Evolutionary conservation across 495 filamentous ascomycete species (phyloP).

Genomic region (Tuber brumale): DNA sequence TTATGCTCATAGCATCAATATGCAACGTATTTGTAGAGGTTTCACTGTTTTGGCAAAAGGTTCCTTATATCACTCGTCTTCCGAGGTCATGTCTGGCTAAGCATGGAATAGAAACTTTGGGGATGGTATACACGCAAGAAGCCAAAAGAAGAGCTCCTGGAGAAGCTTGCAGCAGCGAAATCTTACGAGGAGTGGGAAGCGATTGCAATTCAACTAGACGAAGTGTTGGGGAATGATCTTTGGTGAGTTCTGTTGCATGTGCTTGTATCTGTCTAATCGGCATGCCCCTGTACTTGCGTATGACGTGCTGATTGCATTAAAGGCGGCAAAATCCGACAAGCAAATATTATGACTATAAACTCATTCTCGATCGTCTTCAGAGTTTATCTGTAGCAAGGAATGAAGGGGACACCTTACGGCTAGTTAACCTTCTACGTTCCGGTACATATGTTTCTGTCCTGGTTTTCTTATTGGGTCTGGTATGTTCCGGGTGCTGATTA

Average conservation of each 20-base stretch:
- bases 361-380: slow-evolving; percentile 71
- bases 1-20: slow-evolving; percentile 47
- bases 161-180: slow-evolving; percentile 56
- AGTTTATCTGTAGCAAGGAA: slow-evolving; percentile 68
- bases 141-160: slow-evolving; percentile 51
- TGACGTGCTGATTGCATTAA: background rate
- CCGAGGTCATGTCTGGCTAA: slow-evolving; percentile 1
- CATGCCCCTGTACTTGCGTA: background rate
- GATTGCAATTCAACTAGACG: slow-evolving; percentile 71
- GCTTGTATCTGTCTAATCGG: slow-evolving; percentile 5
- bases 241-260: slow-evolving; percentile 51
- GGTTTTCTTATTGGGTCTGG: background rate
- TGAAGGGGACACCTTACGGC: slow-evolving; percentile 62
- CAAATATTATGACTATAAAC: slow-evolving; percentile 78
- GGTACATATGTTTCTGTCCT: slow-evolving; percentile 11
- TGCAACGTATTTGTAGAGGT: slow-evolving; percentile 57
- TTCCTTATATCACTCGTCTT: slow-evolving; percentile 42
- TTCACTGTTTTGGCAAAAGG: slow-evolving; percentile 57
- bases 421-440: slow-evolving; percentile 74
- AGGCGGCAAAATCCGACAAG: slow-evolving; percentile 77
- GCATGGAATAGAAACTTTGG: slow-evolving; percentile 49
- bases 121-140: slow-evolving; percentile 53
- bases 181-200: slow-evolving; percentile 79
- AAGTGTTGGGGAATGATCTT: slow-evolving; percentile 66
- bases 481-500: background rate